Percentiles rank a stretch among this genome's conserved stretches.
These are phyloP conservation scores for Globisporangium cylindrosporum DNA, from an alignment of 352 stramenopile genomes.

Conservation along the genomic window DNA sequence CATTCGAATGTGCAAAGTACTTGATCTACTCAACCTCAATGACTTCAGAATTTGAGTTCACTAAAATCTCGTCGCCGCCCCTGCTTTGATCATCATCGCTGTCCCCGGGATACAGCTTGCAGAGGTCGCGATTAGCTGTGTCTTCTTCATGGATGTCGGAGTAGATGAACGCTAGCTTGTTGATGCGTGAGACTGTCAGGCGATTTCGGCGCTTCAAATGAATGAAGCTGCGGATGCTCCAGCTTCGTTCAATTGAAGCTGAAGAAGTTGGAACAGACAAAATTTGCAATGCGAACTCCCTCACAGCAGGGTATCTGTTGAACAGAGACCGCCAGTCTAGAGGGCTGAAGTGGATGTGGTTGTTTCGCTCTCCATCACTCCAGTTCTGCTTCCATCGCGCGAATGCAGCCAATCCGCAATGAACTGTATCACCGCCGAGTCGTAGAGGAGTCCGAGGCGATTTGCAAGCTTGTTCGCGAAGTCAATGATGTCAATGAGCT, in stretches of 20 bases:
- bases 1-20: too few species aligned
- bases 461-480: neutral
- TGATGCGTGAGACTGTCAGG: neutral
- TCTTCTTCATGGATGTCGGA: too few species aligned
- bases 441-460: neutral
- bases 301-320: neutral
- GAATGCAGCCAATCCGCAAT: neutral
- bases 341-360: neutral
- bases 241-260: neutral
- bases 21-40: too few species aligned
- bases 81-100: too few species aligned
- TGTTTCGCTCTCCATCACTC: neutral
- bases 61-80: too few species aligned
- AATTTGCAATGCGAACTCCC: neutral
- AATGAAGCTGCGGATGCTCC: neutral
- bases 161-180: neutral
- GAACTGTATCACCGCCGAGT: neutral
- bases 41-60: too few species aligned
- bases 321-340: neutral
- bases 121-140: too few species aligned
- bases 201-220: neutral
- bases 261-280: neutral
- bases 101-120: too few species aligned
- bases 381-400: neutral
- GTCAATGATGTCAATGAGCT: neutral